Percentiles rank a stretch among this genome's conserved stretches.
Evolutionary conservation across 78 protist genomes (phyloP).

Genomic region (Chrysochromulina tobinii): DNA sequence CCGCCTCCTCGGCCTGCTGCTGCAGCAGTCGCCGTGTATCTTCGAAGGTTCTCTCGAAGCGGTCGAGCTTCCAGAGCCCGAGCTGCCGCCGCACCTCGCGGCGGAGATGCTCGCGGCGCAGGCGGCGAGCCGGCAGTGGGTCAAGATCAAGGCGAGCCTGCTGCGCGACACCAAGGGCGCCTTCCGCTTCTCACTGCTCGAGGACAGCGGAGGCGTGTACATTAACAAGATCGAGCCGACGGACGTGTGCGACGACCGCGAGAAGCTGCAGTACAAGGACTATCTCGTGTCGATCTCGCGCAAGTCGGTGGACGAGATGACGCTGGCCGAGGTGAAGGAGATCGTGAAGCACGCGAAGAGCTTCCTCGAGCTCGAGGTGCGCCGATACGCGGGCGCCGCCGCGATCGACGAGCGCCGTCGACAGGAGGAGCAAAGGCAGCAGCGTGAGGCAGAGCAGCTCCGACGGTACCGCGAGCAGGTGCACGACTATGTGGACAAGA

Average conservation of each 20-base stretch:
- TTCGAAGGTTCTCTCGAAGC: slow-evolving; percentile 9
- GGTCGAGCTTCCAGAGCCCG: neutral
- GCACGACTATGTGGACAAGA: neutral
- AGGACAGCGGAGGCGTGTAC: neutral
- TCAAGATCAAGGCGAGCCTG: neutral
- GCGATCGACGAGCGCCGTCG: neutral
- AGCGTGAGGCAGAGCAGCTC: neutral
- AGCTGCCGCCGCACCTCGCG: neutral
- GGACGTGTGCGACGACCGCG: slow-evolving; percentile 22
- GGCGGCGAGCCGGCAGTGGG: neutral
- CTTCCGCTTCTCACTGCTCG: neutral
- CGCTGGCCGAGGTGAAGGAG: neutral
- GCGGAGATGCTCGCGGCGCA: neutral
- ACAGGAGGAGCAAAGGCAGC: neutral
- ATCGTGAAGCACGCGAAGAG: neutral
- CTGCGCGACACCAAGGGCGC: neutral
- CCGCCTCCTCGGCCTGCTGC: neutral
- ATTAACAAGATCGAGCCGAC: neutral
- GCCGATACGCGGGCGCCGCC: neutral
- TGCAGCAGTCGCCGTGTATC: slow-evolving; percentile 12
- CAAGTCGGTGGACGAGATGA: neutral
- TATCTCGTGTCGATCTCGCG: neutral
- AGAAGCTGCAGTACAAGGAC: neutral
- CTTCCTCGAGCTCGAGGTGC: neutral
- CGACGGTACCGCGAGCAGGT: neutral